phyloP scores from a whole-genome alignment of 176 grass and related monocot species.

The Eragrostis curvula region DNA sequence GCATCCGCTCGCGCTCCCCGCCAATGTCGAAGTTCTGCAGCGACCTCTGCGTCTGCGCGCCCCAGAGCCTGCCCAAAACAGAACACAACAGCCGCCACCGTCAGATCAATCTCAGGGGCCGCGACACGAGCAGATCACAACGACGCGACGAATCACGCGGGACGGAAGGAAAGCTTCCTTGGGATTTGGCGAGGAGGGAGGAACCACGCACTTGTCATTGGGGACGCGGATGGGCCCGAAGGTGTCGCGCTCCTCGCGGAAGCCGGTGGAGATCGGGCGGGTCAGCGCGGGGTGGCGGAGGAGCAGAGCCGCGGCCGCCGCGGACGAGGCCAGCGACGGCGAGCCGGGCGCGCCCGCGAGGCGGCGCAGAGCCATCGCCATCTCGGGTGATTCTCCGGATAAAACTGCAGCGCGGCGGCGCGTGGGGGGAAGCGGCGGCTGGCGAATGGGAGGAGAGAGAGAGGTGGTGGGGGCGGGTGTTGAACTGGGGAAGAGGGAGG shows the following conservation, averaged over 20 bases:
- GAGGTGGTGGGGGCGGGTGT: neutral
- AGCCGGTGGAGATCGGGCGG: conserved; percentile 69
- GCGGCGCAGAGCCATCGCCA: conserved; percentile 77
- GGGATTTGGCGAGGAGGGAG: neutral
- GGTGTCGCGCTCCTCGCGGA: conserved; percentile 94
- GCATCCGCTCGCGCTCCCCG: conserved; percentile 84
- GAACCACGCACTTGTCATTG: conserved; percentile 66
- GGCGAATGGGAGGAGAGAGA: neutral
- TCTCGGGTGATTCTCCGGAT: conserved; percentile 20
- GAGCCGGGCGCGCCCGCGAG: conserved; percentile 44
- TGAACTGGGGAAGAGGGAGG: neutral
- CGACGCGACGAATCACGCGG: neutral
- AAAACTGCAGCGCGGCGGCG: conserved; percentile 1
- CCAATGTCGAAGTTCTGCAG: conserved; percentile 97
- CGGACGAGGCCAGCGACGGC: conserved; percentile 26
- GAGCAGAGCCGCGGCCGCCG: conserved; percentile 38
- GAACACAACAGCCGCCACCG: neutral
- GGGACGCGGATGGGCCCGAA: conserved; percentile 88
- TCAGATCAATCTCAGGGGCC: conserved; percentile 8
- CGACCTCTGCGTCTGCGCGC: conserved; percentile 98
- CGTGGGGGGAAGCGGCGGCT: conserved; percentile 32
- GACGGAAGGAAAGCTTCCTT: neutral
- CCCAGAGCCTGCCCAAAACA: conserved; percentile 75
- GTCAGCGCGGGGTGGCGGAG: conserved; percentile 51
- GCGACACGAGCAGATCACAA: conserved; percentile 29